Conservation (phyloP, 495 filamentous ascomycete genomes). For the Rusavskia elegans region DNA sequence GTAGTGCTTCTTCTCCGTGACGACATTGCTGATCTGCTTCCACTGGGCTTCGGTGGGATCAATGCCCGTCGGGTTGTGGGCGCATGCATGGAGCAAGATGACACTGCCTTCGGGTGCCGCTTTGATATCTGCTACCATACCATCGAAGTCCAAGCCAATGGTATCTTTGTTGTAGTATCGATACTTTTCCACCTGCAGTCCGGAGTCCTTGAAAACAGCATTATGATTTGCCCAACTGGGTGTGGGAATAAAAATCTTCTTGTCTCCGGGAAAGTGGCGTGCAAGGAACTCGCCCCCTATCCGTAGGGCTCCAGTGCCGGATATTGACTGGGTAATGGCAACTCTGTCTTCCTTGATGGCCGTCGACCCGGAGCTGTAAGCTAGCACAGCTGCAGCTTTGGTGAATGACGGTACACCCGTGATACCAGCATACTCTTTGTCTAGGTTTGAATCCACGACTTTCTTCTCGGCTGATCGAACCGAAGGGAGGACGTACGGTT, state of each 20-base stretch:
- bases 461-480: slow-evolving; percentile 80
- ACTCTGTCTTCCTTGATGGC: slow-evolving; percentile 63
- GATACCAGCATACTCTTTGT: slow-evolving; percentile 98
- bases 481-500: slow-evolving; percentile 93
- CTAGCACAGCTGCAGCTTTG: slow-evolving; percentile 75
- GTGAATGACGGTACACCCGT: slow-evolving; percentile 90
- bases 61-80: slow-evolving; percentile 96
- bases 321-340: slow-evolving; percentile 94
- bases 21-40: slow-evolving; percentile 75
- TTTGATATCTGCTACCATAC: slow-evolving; percentile 82
- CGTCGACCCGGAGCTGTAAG: slow-evolving; percentile 68
- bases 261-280: slow-evolving; percentile 74
- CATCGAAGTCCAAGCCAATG: slow-evolving; percentile 94
- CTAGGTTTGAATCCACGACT: slow-evolving; percentile 55
- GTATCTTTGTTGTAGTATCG: slow-evolving; percentile 98
- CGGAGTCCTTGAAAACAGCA: slow-evolving; percentile 88
- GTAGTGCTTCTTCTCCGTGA: slow-evolving; percentile 81
- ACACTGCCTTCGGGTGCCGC: slow-evolving; percentile 71
- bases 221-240: slow-evolving; percentile 98
- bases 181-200: slow-evolving; percentile 82
- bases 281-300: slow-evolving; percentile 88
- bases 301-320: slow-evolving; percentile 86
- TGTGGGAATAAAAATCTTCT: slow-evolving; percentile 88
- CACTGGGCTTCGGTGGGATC: slow-evolving; percentile 89
- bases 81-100: slow-evolving; percentile 90